Evolutionary conservation across 345 rosid species (phyloP).

Genomic region (Nasturtium officinale): DNA sequence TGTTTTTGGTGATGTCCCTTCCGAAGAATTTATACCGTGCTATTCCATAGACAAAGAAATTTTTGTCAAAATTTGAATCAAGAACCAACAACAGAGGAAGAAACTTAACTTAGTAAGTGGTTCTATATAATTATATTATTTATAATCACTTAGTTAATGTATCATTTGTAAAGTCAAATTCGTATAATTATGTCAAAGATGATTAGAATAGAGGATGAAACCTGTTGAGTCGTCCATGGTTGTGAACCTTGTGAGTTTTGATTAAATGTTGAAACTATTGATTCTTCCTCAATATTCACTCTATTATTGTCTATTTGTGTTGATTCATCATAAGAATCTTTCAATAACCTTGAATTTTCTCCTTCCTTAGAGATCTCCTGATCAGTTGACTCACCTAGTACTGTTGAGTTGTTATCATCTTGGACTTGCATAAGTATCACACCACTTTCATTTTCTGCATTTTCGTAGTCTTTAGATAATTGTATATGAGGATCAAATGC

Average conservation of each 20-base stretch:
- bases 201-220: slow-evolving; percentile 7
- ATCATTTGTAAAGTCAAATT: neutral
- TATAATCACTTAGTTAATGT: neutral
- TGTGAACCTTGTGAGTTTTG: slow-evolving; percentile 29
- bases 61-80: slow-evolving; percentile 3
- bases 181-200: neutral
- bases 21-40: neutral
- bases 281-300: slow-evolving; percentile 11
- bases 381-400: neutral
- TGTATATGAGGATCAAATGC: neutral
- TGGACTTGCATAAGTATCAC: slow-evolving; percentile 16
- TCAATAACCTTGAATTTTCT: neutral
- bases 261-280: neutral
- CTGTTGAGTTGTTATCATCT: neutral
- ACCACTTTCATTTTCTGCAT: slow-evolving; percentile 2
- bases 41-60: slow-evolving; percentile 16
- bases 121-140: neutral
- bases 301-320: neutral
- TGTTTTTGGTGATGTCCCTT: slow-evolving; percentile 22
- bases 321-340: slow-evolving; percentile 5
- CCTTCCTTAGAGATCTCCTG: neutral
- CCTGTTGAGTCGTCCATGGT: slow-evolving; percentile 31
- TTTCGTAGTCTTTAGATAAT: neutral
- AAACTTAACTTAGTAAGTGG: neutral
- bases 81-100: slow-evolving; percentile 4